Evolutionary conservation across 148 eudicot genomes (phyloP).

Genomic region (Rhododendron ovatum): DNA sequence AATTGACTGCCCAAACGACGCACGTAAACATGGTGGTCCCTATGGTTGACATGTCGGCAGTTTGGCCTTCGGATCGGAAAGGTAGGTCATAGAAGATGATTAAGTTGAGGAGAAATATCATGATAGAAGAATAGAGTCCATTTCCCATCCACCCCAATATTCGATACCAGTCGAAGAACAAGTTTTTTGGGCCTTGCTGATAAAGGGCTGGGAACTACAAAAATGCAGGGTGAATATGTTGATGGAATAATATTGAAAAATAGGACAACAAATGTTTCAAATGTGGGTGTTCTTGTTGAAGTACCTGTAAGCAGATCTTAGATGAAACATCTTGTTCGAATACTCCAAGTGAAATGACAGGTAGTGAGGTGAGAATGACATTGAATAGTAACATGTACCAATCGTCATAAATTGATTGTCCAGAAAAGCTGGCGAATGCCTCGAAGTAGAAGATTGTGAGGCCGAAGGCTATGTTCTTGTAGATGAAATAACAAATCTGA

Average conservation of each 20-base stretch:
- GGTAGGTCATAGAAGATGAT: too few species aligned
- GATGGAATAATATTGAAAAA: not conserved
- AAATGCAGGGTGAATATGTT: too few species aligned
- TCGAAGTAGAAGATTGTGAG: slow-evolving; percentile 75
- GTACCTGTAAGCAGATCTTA: slow-evolving; percentile 61
- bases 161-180: too few species aligned
- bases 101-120: too few species aligned
- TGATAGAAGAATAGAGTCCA: too few species aligned
- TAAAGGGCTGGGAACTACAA: too few species aligned
- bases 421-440: slow-evolving; percentile 67
- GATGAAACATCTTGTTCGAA: slow-evolving; percentile 75
- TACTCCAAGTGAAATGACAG: slow-evolving; percentile 77
- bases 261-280: not conserved
- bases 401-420: slow-evolving; percentile 68
- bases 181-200: too few species aligned
- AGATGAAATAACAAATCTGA: slow-evolving; percentile 78
- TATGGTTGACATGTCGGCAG: too few species aligned
- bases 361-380: slow-evolving; percentile 35
- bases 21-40: too few species aligned
- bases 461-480: slow-evolving; percentile 78
- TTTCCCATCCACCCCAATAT: too few species aligned
- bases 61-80: too few species aligned
- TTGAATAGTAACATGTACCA: slow-evolving; percentile 65
- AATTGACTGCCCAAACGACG: too few species aligned
- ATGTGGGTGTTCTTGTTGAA: not conserved